Conservation (phyloP, 805 yeast species). For the Lipomyces orientalis region DNA sequence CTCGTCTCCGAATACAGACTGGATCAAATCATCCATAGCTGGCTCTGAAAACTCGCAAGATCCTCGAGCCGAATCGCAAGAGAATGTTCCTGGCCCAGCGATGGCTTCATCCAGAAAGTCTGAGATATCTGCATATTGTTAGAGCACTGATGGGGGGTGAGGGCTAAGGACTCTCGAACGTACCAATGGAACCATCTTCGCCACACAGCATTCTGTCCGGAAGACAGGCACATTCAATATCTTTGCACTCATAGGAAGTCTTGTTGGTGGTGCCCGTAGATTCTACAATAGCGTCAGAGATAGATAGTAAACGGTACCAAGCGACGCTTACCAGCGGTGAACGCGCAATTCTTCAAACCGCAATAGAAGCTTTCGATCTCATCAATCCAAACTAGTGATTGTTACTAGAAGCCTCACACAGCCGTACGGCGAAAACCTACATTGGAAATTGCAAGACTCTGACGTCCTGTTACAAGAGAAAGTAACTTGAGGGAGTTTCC, state of each 20-base stretch:
- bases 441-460: conserved; percentile 81
- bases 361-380: conserved; percentile 89
- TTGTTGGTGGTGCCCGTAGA: conserved; percentile 53
- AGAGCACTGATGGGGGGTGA: neutral
- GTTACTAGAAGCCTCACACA: neutral
- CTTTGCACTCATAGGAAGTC: conserved; percentile 78
- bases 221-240: conserved; percentile 83
- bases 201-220: conserved; percentile 96
- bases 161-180: neutral
- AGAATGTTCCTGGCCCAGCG: conserved; percentile 89
- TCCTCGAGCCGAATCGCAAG: conserved; percentile 68
- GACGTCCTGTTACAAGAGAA: conserved; percentile 80
- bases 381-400: conserved; percentile 75
- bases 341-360: conserved; percentile 75
- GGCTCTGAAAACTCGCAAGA: conserved; percentile 89
- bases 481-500: conserved; percentile 87
- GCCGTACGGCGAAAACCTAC: conserved; percentile 10
- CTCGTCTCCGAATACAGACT: conserved; percentile 94
- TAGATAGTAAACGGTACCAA: neutral
- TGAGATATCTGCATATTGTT: conserved; percentile 59
- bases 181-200: conserved; percentile 76
- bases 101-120: conserved; percentile 91
- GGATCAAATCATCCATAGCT: conserved; percentile 89
- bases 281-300: conserved; percentile 13
- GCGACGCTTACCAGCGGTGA: conserved; percentile 61